Evolutionary conservation across 2,329 filamentous ascomycete genomes (phyloP).

Genomic region (Penicillium vulpinum): DNA sequence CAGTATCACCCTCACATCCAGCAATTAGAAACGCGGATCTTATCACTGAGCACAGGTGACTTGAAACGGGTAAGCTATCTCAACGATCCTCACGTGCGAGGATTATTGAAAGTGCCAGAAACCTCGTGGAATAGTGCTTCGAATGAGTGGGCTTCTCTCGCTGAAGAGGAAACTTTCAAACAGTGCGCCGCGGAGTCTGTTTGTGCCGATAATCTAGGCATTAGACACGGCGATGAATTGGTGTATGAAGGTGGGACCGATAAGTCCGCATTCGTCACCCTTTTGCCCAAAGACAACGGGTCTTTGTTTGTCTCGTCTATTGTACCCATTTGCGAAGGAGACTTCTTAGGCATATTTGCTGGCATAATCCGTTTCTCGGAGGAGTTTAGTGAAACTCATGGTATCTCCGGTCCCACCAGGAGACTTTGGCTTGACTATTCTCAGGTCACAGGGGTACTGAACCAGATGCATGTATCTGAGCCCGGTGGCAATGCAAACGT

Average conservation of each 20-base stretch:
- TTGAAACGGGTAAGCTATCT: neutral
- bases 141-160: constrained; percentile 8
- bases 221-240: neutral
- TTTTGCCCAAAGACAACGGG: neutral
- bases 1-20: constrained; percentile 13
- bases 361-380: constrained; percentile 4
- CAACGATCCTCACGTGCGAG: constrained; percentile 2
- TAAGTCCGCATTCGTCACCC: neutral
- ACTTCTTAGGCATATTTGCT: constrained; percentile 10
- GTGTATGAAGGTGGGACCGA: neutral
- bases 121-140: constrained; percentile 10
- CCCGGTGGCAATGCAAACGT: constrained; percentile 9
- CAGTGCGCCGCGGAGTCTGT: neutral
- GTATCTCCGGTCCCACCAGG: constrained; percentile 11
- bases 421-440: constrained; percentile 19
- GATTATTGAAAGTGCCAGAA: constrained; percentile 7
- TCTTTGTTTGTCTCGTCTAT: neutral
- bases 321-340: neutral
- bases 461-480: constrained; percentile 13
- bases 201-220: neutral
- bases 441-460: constrained; percentile 13
- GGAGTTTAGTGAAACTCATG: neutral
- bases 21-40: constrained; percentile 16
- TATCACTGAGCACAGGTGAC: neutral
- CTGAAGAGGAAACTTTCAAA: constrained; percentile 4